phyloP scores from a whole-genome alignment of 2,329 filamentous ascomycete species.

The Chaetoscypha palmicola region DNA sequence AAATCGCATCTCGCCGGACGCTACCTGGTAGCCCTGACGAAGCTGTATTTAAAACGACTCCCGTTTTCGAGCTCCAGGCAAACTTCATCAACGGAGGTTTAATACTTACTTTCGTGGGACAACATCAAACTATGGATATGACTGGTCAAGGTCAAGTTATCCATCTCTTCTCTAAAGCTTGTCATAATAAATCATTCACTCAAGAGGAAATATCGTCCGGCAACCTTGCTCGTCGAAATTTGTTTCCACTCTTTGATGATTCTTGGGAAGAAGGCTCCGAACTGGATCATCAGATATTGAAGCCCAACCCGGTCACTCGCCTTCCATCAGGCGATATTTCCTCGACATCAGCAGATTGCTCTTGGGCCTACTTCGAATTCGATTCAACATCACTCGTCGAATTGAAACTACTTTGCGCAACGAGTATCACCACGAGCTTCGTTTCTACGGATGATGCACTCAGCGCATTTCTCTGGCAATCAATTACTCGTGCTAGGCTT shows the following conservation, averaged over 20 bases:
- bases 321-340: conserved; percentile 2
- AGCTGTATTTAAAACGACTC: conserved; percentile 26
- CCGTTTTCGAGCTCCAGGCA: conserved; percentile 41
- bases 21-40: conserved; percentile 29
- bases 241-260: conserved; percentile 37
- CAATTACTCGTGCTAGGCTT: neutral
- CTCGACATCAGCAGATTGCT: conserved; percentile 20
- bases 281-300: conserved; percentile 31
- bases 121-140: conserved; percentile 47
- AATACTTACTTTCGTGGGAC: conserved; percentile 40
- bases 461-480: conserved; percentile 3
- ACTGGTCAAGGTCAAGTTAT: conserved; percentile 44
- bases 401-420: conserved; percentile 32
- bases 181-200: conserved; percentile 38
- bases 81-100: conserved; percentile 43
- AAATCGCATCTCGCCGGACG: conserved; percentile 37
- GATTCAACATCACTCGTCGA: conserved; percentile 29
- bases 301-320: conserved; percentile 5
- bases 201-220: conserved; percentile 37
- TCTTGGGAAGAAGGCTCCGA: conserved; percentile 32
- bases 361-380: conserved; percentile 43
- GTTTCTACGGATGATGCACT: conserved; percentile 3
- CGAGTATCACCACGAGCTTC: neutral
- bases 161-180: conserved; percentile 43
- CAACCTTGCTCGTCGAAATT: conserved; percentile 34